phyloP scores from a whole-genome alignment of 192 early-diverging fungal species.

The Backusella australiensis region DNA sequence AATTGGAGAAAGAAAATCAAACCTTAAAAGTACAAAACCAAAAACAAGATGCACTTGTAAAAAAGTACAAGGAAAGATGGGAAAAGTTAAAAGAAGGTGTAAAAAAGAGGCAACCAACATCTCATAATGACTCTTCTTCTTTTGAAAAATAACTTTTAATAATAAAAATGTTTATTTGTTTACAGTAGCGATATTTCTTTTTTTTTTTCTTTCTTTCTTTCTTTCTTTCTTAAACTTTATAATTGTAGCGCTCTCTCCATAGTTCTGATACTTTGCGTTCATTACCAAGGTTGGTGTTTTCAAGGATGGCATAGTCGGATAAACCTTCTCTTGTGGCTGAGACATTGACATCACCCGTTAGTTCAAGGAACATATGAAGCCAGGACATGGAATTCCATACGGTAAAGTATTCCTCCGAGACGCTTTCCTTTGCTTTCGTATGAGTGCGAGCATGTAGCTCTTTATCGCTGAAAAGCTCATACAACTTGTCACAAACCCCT shows the following conservation, averaged over 20 bases:
- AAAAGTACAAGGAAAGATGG: constrained; percentile 77
- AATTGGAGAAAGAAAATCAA: constrained; percentile 61
- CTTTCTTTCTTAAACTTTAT: constrained; percentile 1
- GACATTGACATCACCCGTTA: constrained; percentile 33
- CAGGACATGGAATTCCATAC: constrained; percentile 71
- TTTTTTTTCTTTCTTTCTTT: neutral
- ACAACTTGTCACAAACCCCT: constrained; percentile 60
- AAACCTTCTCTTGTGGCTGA: constrained; percentile 15
- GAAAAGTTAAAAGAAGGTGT: constrained; percentile 77
- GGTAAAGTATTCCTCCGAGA: constrained; percentile 70
- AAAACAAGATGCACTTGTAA: constrained; percentile 50
- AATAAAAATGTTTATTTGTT: neutral
- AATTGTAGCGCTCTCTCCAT: constrained; percentile 11
- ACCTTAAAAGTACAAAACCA: constrained; percentile 44
- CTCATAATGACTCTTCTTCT: neutral
- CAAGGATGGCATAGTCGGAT: constrained; percentile 8
- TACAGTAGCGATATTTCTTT: too few relatives aligned
- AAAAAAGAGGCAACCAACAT: constrained; percentile 43
- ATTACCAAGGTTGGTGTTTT: constrained; percentile 32
- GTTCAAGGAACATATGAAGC: constrained; percentile 65
- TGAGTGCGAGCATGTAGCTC: constrained; percentile 47
- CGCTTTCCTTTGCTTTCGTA: constrained; percentile 32
- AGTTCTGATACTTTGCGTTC: constrained; percentile 5
- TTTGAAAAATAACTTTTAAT: neutral
- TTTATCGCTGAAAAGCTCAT: constrained; percentile 54